Conservation (phyloP, 106 monocot species). For the Dioscorea dumetorum region DNA sequence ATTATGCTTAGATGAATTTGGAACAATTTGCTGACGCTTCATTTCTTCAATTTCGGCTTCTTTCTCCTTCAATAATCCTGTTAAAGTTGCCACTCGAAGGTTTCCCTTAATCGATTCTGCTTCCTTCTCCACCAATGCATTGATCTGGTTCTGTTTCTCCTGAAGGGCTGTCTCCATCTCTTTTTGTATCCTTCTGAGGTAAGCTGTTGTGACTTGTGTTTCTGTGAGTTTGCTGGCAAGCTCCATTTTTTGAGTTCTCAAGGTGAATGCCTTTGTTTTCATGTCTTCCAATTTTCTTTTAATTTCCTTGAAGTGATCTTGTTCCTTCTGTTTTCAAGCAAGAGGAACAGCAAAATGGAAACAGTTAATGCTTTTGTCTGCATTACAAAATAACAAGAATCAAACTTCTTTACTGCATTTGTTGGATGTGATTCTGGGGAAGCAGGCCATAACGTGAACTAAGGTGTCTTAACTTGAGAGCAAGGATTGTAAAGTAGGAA, state of each 20-base stretch:
- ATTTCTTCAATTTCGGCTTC: constrained; percentile 28
- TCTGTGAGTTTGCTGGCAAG: constrained; percentile 33
- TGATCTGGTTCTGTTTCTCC: constrained; percentile 35
- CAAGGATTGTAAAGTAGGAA: too few relatives aligned
- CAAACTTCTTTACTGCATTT: too few relatives aligned
- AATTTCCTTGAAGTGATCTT: constrained; percentile 17
- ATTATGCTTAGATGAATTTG: background rate
- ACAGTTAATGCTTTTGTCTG: too few relatives aligned
- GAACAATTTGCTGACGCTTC: constrained; percentile 1
- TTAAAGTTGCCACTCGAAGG: constrained; percentile 10
- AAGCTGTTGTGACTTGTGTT: constrained; percentile 1
- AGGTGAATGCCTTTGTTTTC: constrained; percentile 8
- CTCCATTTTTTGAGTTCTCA: constrained; percentile 23
- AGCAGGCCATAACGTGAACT: too few relatives aligned
- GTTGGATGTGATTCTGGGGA: too few relatives aligned
- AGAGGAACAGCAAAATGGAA: background rate
- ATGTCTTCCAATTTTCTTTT: constrained; percentile 27
- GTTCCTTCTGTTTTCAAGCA: constrained; percentile 29
- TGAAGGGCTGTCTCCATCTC: constrained; percentile 25
- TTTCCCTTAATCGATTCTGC: constrained; percentile 9
- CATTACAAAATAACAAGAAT: background rate
- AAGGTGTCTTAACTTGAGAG: too few relatives aligned
- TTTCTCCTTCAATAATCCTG: constrained; percentile 23
- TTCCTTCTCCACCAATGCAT: constrained; percentile 13
- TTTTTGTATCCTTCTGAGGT: constrained; percentile 11